phyloP scores from a whole-genome alignment of 1,139 yeast genomes.

The Suhomyces wounanorum region DNA sequence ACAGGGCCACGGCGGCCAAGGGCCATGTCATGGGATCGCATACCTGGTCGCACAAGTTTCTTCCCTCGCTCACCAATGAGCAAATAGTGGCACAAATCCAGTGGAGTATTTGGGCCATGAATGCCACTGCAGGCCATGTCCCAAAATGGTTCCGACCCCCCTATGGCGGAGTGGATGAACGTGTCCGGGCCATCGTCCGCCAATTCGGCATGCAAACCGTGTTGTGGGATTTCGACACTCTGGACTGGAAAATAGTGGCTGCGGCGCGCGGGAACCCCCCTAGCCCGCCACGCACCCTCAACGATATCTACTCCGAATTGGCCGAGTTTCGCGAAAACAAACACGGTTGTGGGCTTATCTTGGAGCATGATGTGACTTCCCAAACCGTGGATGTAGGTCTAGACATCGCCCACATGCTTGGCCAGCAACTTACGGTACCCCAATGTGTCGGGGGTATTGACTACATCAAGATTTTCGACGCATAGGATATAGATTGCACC shows the following conservation, averaged over 20 bases:
- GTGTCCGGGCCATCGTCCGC: slow-evolving; percentile 76
- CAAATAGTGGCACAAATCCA: slow-evolving; percentile 84
- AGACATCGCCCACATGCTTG: slow-evolving; percentile 48
- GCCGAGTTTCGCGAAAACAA: slow-evolving; percentile 46
- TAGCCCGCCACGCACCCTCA: slow-evolving; percentile 38
- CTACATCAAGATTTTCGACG: slow-evolving; percentile 34
- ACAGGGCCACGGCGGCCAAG: slow-evolving; percentile 50
- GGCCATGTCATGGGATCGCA: slow-evolving; percentile 89
- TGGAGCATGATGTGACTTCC: slow-evolving; percentile 79
- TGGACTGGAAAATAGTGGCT: slow-evolving; percentile 77
- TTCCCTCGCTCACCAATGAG: slow-evolving; percentile 77
- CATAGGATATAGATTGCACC: slow-evolving; percentile 1
- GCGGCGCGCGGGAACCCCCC: background rate
- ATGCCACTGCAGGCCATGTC: slow-evolving; percentile 85
- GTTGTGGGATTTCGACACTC: slow-evolving; percentile 88
- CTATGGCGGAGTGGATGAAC: slow-evolving; percentile 88
- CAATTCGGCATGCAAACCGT: slow-evolving; percentile 88
- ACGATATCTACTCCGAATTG: slow-evolving; percentile 57
- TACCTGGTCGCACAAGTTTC: slow-evolving; percentile 89
- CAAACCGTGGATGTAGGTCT: slow-evolving; percentile 72
- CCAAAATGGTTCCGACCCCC: slow-evolving; percentile 98
- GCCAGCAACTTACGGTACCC: slow-evolving; percentile 71
- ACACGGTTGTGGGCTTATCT: slow-evolving; percentile 59
- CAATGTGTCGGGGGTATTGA: slow-evolving; percentile 73
- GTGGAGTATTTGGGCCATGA: slow-evolving; percentile 98